Evolutionary conservation across 352 stramenopile species (phyloP), one percentile per base, ranked within the genome.

Genomic region (Pythium pyrilobum): DNA sequence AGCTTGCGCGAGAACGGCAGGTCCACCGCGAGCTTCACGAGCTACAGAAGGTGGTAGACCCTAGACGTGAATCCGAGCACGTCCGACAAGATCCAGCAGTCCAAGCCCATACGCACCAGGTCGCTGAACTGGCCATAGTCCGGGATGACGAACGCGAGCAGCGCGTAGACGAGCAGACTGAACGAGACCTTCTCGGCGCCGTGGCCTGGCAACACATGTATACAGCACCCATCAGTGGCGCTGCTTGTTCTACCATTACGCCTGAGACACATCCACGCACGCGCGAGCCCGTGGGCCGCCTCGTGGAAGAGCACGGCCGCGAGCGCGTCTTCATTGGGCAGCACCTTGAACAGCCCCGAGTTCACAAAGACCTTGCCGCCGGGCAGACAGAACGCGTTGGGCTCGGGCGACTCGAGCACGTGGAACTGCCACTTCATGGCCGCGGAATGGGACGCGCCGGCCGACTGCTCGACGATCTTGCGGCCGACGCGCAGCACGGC

Each of bases 331-430:
- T 90, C 76, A 39, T 78, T 72, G 5, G 53, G 39, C 2, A 90
- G 54, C 21, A 86, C 60, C 39, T 84, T 84, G 62, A 90, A 90
- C 10, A 90, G 62, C 5, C 79, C 79, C 23, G 79, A 75, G 59
- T 87, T 73, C 5, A 90, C 76, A 45, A 87, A 90, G 2, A 90
- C 72, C 57, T 90, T 89, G 11, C 79, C 77, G 32, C 78, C 79
- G 29, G 79, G 76, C 18, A 89, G 58, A 39, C 79, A 89, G 44
- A 89, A 89, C 32, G 79, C 79, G 45, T 89, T 89, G 5, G 79
- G 76, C 52, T 87, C 76, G 31, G 72, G 69, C 15, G 74, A 69
- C 28, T 85, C 68, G 24, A 89, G 75, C 38, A 87, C 76, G 39
- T 84, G 72, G 45, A 89, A 89, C 46, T 71, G 66, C 79, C 79